Evolutionary conservation across 805 yeast genomes (phyloP).

Genomic region (Myxozyma sirexii): DNA sequence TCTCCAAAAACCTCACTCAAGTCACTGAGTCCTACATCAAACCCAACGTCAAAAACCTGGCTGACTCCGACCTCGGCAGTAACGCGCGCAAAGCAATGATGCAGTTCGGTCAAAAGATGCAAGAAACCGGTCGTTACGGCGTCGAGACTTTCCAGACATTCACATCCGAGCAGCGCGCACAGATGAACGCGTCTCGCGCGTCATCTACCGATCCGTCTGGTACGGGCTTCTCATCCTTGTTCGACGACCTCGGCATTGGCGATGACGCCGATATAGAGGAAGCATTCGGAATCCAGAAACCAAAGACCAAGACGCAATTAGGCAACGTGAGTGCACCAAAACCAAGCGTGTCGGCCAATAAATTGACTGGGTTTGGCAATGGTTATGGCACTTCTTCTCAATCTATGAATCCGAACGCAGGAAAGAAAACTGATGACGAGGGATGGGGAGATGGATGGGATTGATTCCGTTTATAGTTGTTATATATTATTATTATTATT

Average conservation of each 20-base stretch:
- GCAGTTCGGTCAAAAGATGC: conserved; percentile 93
- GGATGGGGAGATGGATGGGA: conserved; percentile 34
- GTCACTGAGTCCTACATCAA: conserved; percentile 87
- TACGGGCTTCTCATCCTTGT: conserved; percentile 48
- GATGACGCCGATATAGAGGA: conserved; percentile 50
- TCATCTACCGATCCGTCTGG: conserved; percentile 44
- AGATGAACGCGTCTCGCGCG: not conserved
- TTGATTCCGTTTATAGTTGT: not conserved
- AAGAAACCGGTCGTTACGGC: conserved; percentile 79
- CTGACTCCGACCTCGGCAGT: conserved; percentile 73
- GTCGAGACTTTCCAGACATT: conserved; percentile 65
- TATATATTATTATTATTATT: not conserved
- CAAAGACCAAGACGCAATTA: conserved; percentile 60
- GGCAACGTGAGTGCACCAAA: not conserved
- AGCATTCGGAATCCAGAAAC: conserved; percentile 68
- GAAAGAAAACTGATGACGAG: conserved; percentile 18
- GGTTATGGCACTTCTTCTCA: conserved; percentile 11
- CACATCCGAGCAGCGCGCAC: conserved; percentile 45
- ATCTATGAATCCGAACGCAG: conserved; percentile 9
- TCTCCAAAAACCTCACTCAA: conserved; percentile 69
- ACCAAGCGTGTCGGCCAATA: conserved; percentile 2
- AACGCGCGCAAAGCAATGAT: conserved; percentile 93
- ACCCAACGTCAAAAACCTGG: conserved; percentile 83
- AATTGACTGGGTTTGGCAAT: conserved; percentile 14
- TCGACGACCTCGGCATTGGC: conserved; percentile 57